These are phyloP conservation scores for Postia placenta DNA, from an alignment of 768 basidiomycete species.

Conservation along the genomic window DNA sequence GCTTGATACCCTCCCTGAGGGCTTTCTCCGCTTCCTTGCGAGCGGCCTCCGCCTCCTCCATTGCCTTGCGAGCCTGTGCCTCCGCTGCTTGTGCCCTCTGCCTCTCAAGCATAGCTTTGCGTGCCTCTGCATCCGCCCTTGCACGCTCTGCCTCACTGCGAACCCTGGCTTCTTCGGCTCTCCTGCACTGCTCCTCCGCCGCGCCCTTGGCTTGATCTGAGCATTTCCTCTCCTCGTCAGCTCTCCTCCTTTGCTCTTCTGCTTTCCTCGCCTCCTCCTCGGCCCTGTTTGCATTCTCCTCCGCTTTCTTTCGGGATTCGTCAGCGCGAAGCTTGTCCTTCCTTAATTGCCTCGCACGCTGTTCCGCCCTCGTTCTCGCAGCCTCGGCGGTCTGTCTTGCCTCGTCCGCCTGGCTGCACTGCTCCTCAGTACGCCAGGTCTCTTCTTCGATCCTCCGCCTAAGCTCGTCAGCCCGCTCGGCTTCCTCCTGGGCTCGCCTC, in stretches of 20 bases:
- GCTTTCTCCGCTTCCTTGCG: not conserved
- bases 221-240: not conserved
- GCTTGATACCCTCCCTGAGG: not conserved
- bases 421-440: not conserved
- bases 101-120: not conserved
- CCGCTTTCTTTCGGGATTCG: not conserved
- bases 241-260: not conserved
- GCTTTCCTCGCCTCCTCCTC: not conserved
- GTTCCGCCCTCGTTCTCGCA: not conserved
- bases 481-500: not conserved
- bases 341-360: not conserved
- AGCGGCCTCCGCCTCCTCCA: not conserved
- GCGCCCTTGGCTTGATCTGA: not conserved
- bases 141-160: not conserved
- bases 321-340: not conserved
- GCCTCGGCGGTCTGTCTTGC: not conserved
- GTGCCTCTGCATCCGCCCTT: not conserved
- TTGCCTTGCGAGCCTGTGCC: not conserved
- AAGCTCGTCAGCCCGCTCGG: not conserved
- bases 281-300: not conserved
- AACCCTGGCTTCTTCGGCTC: not conserved
- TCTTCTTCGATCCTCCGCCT: not conserved
- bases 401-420: not conserved
- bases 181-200: not conserved
- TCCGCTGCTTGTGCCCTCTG: not conserved